Percentiles rank a stretch among this genome's conserved stretches.
These are phyloP conservation scores for Magnolia kwangsiensis DNA, from an alignment of 164 flowering plant species.

Conservation along the genomic window DNA sequence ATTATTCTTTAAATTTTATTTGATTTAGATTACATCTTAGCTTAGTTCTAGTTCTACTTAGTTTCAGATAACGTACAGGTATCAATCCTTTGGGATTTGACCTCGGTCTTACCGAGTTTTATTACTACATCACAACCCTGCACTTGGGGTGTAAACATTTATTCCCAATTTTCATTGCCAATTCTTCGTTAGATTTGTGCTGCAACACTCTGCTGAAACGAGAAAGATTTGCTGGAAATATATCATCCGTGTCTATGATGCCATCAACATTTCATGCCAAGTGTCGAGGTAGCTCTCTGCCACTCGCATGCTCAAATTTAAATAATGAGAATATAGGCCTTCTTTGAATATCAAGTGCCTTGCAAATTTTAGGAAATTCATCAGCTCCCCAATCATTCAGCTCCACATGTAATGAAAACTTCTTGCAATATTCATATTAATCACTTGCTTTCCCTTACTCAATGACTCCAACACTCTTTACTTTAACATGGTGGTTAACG, in stretches of 20 bases:
- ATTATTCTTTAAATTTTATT: no score
- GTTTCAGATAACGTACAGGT: no score
- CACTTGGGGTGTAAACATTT: no score
- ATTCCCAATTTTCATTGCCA: conserved; percentile 37
- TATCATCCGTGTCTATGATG: conserved; percentile 57
- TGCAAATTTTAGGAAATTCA: conserved; percentile 44
- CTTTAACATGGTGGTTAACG: conserved; percentile 55
- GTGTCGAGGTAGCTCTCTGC: conserved; percentile 34
- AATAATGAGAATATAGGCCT: conserved; percentile 46
- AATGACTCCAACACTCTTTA: conserved; percentile 36
- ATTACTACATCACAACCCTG: no score
- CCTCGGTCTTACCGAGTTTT: no score
- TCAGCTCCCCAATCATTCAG: conserved; percentile 37
- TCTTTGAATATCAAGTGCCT: conserved; percentile 27
- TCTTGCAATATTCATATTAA: conserved; percentile 39
- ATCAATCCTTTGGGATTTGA: no score
- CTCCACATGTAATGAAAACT: conserved; percentile 39
- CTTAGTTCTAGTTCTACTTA: no score
- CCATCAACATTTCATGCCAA: conserved; percentile 29
- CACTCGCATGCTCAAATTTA: conserved; percentile 27
- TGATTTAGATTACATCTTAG: no score
- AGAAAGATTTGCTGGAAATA: conserved; percentile 24
- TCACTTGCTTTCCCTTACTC: conserved; percentile 23
- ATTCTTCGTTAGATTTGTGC: conserved; percentile 41
- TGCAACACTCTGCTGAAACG: conserved; percentile 8